Base-by-base conservation (phyloP, 2,329 filamentous ascomycete species). In the Alternaria sp. region DNA sequence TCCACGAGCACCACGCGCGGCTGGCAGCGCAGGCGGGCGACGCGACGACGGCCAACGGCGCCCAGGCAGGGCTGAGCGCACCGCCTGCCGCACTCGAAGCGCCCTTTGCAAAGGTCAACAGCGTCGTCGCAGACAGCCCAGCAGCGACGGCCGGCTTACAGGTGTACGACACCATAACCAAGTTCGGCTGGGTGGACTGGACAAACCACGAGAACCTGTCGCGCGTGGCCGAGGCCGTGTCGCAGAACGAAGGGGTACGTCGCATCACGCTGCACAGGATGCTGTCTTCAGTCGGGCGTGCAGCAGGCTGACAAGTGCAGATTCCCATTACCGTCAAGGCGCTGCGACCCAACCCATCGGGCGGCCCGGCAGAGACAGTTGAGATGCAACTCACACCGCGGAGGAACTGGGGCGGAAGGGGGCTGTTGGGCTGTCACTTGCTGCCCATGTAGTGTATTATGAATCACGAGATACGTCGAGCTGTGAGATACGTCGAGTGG, bases 1-100 rank as follows among this genome's bases (percentile, higher is more conserved):
- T 99, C n/a, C 93, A 98, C 77, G 90, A 92, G 69, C 92, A 96
- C 77, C 97, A 98, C 78, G 94, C 93, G n/a, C 88, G 83, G 65
- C 79, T 92, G 10, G 71, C 74, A 46, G 85, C 88, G 65, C 82
- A 83, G 51, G 71, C 72, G 30, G 70, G 71, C 54, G 69, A 86
- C 57, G 80, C 83, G 51, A 76, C 73, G 54, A 61, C 72, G 45
- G 59, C 65, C 37, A 61, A 45, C 12, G 61, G 70, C 33, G 60
- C 68, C 18, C 66, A 69, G n/a, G 59, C 72, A 45, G 73, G 70
- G 18, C 65, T 68, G 47, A 73, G 70, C 59, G 64, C 71, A 64
- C 61, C 69, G 49, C 63, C 78, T 45, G 63, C 74, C n/a, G 68
- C 81, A 9, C 71, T 87, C 20, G 86, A 88, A 66, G 84, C 85